Evolutionary conservation across 352 stramenopile genomes (phyloP).

Genomic region (Thalassiosira allenii): DNA sequence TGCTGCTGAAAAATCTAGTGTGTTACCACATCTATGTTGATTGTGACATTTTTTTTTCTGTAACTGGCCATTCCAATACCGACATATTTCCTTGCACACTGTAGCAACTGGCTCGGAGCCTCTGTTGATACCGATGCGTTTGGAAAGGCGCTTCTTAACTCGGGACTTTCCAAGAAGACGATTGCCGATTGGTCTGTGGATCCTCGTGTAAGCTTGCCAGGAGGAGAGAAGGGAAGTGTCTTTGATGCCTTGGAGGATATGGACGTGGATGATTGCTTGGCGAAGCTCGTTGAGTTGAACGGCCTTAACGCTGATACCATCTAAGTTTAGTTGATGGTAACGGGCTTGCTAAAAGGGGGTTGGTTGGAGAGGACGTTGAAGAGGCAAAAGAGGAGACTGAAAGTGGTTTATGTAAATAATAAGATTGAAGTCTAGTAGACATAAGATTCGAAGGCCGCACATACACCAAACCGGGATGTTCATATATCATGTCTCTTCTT

Average conservation of each 20-base stretch:
- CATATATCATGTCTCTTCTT: too few species aligned
- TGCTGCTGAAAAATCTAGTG: too few species aligned
- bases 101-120: slow-evolving; percentile 86
- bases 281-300: slow-evolving; percentile 78
- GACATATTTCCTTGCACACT: too few species aligned
- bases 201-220: slow-evolving; percentile 78
- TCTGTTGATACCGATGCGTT: slow-evolving; percentile 78
- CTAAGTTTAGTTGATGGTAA: too few species aligned
- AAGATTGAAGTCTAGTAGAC: too few species aligned
- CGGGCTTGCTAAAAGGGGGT: too few species aligned
- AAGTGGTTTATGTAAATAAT: too few species aligned
- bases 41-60: slow-evolving; percentile 20
- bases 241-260: slow-evolving; percentile 89
- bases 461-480: too few species aligned
- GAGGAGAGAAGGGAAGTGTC: slow-evolving; percentile 75
- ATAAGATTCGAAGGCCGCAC: too few species aligned
- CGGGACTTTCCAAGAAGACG: slow-evolving; percentile 75
- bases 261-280: slow-evolving; percentile 82
- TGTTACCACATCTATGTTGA: too few species aligned
- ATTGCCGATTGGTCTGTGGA: slow-evolving; percentile 85
- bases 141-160: slow-evolving; percentile 77
- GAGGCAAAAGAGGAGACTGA: too few species aligned
- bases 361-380: too few species aligned
- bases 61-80: background rate
- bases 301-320: slow-evolving; percentile 56